phyloP scores from a whole-genome alignment of 2,329 filamentous ascomycete genomes.

The Colletotrichum tabaci region DNA sequence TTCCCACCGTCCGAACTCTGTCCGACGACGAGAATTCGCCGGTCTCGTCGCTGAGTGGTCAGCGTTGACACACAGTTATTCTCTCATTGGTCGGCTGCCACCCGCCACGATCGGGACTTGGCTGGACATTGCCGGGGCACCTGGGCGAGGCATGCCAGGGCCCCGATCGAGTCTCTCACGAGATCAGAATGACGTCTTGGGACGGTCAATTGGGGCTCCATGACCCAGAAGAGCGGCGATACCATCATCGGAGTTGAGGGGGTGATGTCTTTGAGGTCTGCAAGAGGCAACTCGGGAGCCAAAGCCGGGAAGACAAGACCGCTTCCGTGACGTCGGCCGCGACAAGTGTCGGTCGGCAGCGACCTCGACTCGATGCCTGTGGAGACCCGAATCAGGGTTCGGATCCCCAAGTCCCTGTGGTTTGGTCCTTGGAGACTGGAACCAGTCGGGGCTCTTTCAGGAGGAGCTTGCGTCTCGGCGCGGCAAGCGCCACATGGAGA shows the following conservation, averaged over 20 bases:
- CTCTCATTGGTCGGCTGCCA: slow-evolving; percentile 41
- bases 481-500: slow-evolving; percentile 38
- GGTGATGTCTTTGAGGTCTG: slow-evolving; percentile 22
- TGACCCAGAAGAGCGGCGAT: slow-evolving; percentile 28
- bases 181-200: slow-evolving; percentile 40
- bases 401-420: background rate
- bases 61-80: slow-evolving; percentile 43
- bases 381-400: slow-evolving; percentile 13
- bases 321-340: slow-evolving; percentile 37
- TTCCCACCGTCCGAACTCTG: slow-evolving; percentile 39
- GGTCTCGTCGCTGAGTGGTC: slow-evolving; percentile 43
- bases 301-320: slow-evolving; percentile 26
- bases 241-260: slow-evolving; percentile 16
- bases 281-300: slow-evolving; percentile 21
- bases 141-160: slow-evolving; percentile 37
- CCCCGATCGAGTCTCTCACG: slow-evolving; percentile 36
- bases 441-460: slow-evolving; percentile 13
- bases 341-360: slow-evolving; percentile 29
- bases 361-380: slow-evolving; percentile 14
- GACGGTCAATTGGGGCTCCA: slow-evolving; percentile 24
- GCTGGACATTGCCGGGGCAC: slow-evolving; percentile 41
- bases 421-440: background rate
- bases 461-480: slow-evolving; percentile 13
- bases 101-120: slow-evolving; percentile 40
- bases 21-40: slow-evolving; percentile 34